Percentiles rank a stretch among this genome's conserved stretches.
These are phyloP conservation scores for Afroboletus lepidellus DNA, from an alignment of 1,284 basidiomycete genomes.

Conservation along the genomic window DNA sequence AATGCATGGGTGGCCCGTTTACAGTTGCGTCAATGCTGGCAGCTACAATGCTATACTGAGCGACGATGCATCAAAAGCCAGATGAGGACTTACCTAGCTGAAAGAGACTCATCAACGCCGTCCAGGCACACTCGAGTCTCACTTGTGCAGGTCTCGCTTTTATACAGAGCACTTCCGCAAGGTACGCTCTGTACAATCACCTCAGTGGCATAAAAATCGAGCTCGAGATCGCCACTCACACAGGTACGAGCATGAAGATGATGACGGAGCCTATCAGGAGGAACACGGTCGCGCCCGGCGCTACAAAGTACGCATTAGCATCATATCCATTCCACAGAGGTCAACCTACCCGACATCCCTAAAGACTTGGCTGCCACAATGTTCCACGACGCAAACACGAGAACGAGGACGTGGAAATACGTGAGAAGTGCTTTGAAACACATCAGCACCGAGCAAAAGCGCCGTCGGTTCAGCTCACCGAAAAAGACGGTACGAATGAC, in stretches of 20 bases:
- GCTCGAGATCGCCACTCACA: conserved; percentile 40
- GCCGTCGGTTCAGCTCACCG: conserved; percentile 39
- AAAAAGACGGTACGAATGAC: conserved; percentile 56
- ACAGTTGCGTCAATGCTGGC: conserved; percentile 48
- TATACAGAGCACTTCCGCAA: conserved; percentile 40
- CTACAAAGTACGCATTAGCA: conserved; percentile 29
- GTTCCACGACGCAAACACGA: conserved; percentile 62
- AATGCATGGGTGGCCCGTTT: conserved; percentile 39
- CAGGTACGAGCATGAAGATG: conserved; percentile 42
- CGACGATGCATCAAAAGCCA: neutral
- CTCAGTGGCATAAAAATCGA: neutral
- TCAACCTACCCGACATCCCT: conserved; percentile 38
- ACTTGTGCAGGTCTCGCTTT: conserved; percentile 41
- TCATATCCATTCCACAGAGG: neutral
- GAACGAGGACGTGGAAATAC: conserved; percentile 49
- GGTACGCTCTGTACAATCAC: conserved; percentile 22
- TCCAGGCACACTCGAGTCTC: conserved; percentile 55
- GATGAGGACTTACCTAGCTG: conserved; percentile 44
- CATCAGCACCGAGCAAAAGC: neutral
- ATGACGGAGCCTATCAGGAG: conserved; percentile 50
- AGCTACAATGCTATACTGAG: conserved; percentile 31
- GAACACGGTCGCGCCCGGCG: conserved; percentile 48
- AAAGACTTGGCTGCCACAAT: conserved; percentile 39
- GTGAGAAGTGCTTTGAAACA: conserved; percentile 45
- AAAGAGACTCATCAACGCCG: conserved; percentile 44